Evolutionary conservation across 1,284 basidiomycete species (phyloP).

Genomic region (Marasmius fiardii): DNA sequence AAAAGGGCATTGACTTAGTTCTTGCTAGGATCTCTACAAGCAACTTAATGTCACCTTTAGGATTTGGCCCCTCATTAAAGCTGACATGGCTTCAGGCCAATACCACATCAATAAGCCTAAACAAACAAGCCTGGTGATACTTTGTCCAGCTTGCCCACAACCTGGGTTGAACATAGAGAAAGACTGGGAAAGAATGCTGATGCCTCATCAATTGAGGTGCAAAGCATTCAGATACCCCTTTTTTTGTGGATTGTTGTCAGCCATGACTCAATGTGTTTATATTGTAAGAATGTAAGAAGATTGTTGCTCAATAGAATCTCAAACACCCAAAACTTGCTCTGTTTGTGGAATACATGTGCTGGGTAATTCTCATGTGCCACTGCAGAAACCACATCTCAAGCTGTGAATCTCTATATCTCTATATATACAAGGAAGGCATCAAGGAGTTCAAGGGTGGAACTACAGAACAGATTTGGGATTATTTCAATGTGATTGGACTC

Average conservation of each 20-base stretch:
- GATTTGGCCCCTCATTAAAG: neutral
- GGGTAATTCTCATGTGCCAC: conserved; percentile 1
- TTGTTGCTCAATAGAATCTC: neutral
- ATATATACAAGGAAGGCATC: conserved; percentile 14
- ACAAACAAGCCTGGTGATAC: neutral
- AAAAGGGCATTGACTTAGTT: neutral
- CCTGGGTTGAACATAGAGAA: neutral
- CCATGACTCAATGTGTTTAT: neutral
- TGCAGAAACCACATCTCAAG: neutral
- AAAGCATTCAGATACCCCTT: neutral
- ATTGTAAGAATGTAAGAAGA: neutral
- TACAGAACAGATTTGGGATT: conserved; percentile 20
- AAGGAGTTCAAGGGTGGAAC: conserved; percentile 24
- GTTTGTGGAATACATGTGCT: no score
- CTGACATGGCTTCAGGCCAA: neutral
- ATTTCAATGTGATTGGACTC: conserved; percentile 20
- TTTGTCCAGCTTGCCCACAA: neutral
- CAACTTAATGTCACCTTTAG: neutral
- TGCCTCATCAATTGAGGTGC: neutral
- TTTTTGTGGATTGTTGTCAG: neutral
- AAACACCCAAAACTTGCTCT: neutral
- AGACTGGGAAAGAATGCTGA: neutral
- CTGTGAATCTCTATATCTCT: conserved; percentile 1
- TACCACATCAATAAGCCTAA: neutral
- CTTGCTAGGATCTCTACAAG: neutral